Base-by-base conservation (phyloP, 345 rosid genomes). In the Geranium brycei region DNA sequence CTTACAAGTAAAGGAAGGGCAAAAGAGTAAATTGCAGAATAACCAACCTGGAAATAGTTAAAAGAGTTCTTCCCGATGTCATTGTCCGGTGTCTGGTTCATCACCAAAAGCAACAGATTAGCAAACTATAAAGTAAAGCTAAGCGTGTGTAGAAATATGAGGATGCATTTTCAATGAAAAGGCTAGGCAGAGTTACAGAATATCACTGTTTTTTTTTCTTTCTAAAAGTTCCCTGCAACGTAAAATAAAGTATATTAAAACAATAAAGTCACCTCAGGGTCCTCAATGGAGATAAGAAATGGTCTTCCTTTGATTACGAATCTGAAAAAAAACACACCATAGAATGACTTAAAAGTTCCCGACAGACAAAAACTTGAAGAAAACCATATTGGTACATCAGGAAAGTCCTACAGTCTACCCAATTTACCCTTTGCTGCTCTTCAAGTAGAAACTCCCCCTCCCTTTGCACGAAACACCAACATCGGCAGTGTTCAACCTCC, bases 41-140 rank as follows among this genome's bases (percentile, higher is more conserved):
- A 30, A 67, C 71, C 68, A 66, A 92, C 98, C 98, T 89, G 98
- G 74, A 81, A 85, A 82, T 89, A 92, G 76, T 92, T 92, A 76
- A 78, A 92, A 7, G 98, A 92, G 76, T 67, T 92, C 79, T 92
- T 92, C 67, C 95, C 97, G 64, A 89, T 82, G 74, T 87, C 97
- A 38, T 92, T 89, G 56, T 89, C 93, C 11, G 95, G 87, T 17
- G 90, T 72, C 97, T 92, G 75, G 64, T 69, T 61, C 73, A 66
- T 35, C 66, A 63, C 19, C 6, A 51, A 58, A 17, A 59, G 58
- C 19, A 16, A 47, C 53, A 47, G 12, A 13, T 47, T 47, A 47
- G 53, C 15, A 13, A 13, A 47, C 53, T 35, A 35, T 35, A 4
- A 1, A 35, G 41, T 35, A 35, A 35, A 35, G 10, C 41, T 35